A percentile compares a stretch with the other conserved stretches of the same genome.
Conservation (phyloP, 163 green algal genomes). For the Volvox carteri region DNA sequence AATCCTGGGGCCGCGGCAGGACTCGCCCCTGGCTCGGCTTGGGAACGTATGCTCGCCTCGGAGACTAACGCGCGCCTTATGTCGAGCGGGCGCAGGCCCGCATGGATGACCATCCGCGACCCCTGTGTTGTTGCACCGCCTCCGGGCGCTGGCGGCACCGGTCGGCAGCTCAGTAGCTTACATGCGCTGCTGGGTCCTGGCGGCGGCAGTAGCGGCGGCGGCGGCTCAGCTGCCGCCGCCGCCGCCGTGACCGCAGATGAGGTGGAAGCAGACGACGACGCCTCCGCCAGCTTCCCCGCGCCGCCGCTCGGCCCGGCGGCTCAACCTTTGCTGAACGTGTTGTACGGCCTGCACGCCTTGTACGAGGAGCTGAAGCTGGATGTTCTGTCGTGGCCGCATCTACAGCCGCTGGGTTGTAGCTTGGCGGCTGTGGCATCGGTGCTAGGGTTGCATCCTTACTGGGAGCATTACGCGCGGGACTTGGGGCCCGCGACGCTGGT, state of each 20-base stretch:
- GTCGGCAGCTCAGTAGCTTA: neutral
- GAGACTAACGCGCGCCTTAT: conserved; percentile 14
- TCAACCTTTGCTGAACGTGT: conserved; percentile 32
- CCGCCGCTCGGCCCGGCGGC: conserved; percentile 33
- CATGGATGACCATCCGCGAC: neutral
- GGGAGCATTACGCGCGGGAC: conserved; percentile 83
- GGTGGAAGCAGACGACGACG: neutral
- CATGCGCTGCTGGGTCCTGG: conserved; percentile 17
- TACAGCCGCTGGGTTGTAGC: conserved; percentile 66
- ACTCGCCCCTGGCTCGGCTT: neutral
- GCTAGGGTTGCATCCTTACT: conserved; percentile 66
- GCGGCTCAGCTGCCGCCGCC: neutral
- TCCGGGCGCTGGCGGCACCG: neutral
- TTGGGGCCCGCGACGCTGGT: conserved; percentile 60
- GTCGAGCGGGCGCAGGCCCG: neutral
- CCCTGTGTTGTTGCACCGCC: neutral
- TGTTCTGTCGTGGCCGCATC: conserved; percentile 64
- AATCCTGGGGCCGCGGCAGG: neutral
- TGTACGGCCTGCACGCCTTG: conserved; percentile 79
- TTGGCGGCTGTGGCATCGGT: conserved; percentile 63
- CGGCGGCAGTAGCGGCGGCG: neutral
- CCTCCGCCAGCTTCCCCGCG: neutral
- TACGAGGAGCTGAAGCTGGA: conserved; percentile 89
- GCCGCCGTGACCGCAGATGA: neutral
- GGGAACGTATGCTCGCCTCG: conserved; percentile 37